Evolutionary conservation across 2,329 filamentous ascomycete genomes (phyloP).

Genomic region (Fusarium dimerum): DNA sequence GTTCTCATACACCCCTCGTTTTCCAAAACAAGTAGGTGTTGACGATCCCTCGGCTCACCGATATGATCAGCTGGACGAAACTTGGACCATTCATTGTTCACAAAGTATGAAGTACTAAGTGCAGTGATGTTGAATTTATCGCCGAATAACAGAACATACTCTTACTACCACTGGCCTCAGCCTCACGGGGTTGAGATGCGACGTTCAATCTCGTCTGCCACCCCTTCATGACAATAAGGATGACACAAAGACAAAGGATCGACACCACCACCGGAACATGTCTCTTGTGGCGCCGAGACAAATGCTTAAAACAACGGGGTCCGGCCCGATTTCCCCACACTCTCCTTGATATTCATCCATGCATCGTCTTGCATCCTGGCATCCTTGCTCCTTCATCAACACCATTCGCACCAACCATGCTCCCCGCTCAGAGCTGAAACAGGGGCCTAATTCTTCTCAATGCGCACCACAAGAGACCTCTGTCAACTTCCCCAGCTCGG

Average conservation of each 20-base stretch:
- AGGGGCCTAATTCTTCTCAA: not conserved
- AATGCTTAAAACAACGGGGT: constrained; percentile 14
- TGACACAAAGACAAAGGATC: constrained; percentile 10
- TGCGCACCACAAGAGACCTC: not conserved
- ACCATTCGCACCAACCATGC: not conserved
- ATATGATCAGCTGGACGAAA: no score
- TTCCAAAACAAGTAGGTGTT: no score
- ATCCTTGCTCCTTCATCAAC: constrained; percentile 13
- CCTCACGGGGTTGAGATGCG: not conserved
- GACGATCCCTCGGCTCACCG: no score
- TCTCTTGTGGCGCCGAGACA: constrained; percentile 26
- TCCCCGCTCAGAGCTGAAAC: no score
- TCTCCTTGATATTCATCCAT: constrained; percentile 15
- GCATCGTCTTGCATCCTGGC: not conserved
- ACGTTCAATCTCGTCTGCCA: constrained; percentile 2
- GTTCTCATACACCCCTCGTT: no score
- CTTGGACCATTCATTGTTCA: no score
- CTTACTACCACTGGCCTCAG: not conserved
- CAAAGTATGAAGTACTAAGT: no score
- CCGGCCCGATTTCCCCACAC: constrained; percentile 32
- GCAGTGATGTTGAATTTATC: not conserved
- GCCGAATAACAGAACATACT: not conserved
- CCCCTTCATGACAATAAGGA: constrained; percentile 1
- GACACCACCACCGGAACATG: constrained; percentile 23
- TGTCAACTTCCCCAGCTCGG: not conserved